Conservation (phyloP, 139 green algal genomes). For the Chlamydomonas sp. region DNA sequence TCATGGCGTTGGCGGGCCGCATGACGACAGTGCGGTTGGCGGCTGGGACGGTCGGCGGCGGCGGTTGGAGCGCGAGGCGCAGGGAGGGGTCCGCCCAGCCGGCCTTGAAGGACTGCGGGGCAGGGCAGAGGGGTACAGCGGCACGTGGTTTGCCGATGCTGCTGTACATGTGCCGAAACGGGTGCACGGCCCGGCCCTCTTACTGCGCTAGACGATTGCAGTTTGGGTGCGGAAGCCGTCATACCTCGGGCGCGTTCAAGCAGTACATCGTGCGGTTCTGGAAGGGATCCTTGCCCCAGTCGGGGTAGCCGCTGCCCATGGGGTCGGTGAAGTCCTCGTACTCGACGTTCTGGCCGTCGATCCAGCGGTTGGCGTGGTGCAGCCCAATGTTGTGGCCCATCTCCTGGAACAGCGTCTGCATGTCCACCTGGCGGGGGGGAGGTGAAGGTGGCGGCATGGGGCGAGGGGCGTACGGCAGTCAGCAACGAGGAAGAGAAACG, state of each 20-base stretch:
- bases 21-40: not conserved
- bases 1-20: not conserved
- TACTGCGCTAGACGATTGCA: not conserved
- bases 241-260: not conserved
- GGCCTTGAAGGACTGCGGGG: not conserved
- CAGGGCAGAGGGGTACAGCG: not conserved
- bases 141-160: too few relatives aligned
- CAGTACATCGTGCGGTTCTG: not conserved
- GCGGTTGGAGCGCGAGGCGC: too few relatives aligned
- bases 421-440: not conserved
- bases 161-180: too few relatives aligned
- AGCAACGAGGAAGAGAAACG: too few relatives aligned
- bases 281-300: not conserved
- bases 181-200: too few relatives aligned
- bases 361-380: slow-evolving; percentile 2
- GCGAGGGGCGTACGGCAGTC: too few relatives aligned
- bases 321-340: slow-evolving; percentile 5
- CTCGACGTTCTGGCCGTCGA: not conserved
- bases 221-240: not conserved
- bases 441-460: not conserved
- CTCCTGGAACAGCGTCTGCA: not conserved
- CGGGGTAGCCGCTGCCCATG: not conserved
- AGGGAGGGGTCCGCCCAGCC: not conserved
- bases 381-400: slow-evolving; percentile 4
- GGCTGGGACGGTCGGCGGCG: not conserved